phyloP scores from a whole-genome alignment of 2,329 filamentous ascomycete species.

The Cercospora brassicicola region DNA sequence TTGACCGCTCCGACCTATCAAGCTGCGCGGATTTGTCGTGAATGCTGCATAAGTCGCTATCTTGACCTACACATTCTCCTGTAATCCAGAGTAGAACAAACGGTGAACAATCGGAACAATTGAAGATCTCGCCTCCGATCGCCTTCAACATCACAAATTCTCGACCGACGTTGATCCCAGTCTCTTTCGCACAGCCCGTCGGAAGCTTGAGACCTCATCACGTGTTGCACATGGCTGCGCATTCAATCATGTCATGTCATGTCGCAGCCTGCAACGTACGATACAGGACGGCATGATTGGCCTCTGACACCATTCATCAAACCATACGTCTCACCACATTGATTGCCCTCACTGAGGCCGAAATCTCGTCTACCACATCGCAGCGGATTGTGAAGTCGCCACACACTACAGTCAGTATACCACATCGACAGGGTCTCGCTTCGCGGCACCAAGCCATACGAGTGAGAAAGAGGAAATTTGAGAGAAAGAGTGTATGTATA shows the following conservation, averaged over 20 bases:
- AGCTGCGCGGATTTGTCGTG: not conserved
- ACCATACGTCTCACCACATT: not conserved
- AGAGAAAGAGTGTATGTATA: not conserved
- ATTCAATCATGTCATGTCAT: not conserved
- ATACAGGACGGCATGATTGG: not conserved
- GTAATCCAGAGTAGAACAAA: not conserved
- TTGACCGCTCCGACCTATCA: not conserved
- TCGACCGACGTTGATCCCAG: not conserved
- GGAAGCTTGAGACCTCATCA: not conserved
- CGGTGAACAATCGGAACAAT: not conserved
- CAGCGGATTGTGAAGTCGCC: not conserved
- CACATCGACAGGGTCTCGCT: not conserved
- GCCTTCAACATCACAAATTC: not conserved
- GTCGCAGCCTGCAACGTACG: not conserved
- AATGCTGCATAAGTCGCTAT: not conserved
- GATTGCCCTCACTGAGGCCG: not conserved
- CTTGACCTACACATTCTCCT: not conserved
- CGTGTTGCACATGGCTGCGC: not conserved
- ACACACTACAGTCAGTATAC: not conserved
- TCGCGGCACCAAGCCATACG: not conserved
- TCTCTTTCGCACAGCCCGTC: not conserved
- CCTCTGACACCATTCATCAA: not conserved
- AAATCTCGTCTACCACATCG: not conserved
- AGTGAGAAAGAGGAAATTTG: not conserved
- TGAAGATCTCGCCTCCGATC: not conserved